phyloP scores from a whole-genome alignment of 768 basidiomycete species.

The Saitozyma podzolica region DNA sequence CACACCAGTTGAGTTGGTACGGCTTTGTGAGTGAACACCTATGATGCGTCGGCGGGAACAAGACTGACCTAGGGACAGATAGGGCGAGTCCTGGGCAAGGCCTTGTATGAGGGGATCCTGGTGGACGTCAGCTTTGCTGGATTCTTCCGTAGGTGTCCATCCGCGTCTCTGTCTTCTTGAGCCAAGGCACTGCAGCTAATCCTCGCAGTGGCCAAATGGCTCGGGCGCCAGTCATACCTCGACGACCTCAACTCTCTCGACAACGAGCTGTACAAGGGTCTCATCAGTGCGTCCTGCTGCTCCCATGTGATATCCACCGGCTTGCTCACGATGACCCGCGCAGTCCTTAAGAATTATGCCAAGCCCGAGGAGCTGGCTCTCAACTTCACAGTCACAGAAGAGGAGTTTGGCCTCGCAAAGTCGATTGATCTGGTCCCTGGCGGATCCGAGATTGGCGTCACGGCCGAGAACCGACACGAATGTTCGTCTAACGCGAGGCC shows the following conservation, averaged over 20 bases:
- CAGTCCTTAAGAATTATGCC: constrained; percentile 80
- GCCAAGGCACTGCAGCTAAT: not conserved
- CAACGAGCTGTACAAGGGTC: constrained; percentile 84
- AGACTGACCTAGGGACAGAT: constrained; percentile 54
- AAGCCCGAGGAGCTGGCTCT: constrained; percentile 84
- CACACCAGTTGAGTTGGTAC: constrained; percentile 82
- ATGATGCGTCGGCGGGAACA: not conserved
- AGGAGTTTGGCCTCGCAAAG: constrained; percentile 81
- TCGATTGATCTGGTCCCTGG: constrained; percentile 76
- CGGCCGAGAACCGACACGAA: constrained; percentile 78
- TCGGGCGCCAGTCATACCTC: constrained; percentile 85
- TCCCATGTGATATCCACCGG: not conserved
- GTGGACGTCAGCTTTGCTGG: constrained; percentile 92
- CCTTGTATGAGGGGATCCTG: constrained; percentile 92
- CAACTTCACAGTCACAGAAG: constrained; percentile 82
- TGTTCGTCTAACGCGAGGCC: constrained; percentile 28
- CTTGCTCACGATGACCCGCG: not conserved
- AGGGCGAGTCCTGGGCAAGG: constrained; percentile 91
- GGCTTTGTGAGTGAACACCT: constrained; percentile 55
- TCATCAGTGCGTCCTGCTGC: constrained; percentile 59
- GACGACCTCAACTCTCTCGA: constrained; percentile 92
- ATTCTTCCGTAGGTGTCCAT: constrained; percentile 69
- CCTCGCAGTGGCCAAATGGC: constrained; percentile 64
- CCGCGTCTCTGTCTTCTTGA: not conserved
- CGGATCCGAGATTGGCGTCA: constrained; percentile 79